Base-by-base conservation (phyloP, 2,329 filamentous ascomycete genomes). In the Phoma sp. region DNA sequence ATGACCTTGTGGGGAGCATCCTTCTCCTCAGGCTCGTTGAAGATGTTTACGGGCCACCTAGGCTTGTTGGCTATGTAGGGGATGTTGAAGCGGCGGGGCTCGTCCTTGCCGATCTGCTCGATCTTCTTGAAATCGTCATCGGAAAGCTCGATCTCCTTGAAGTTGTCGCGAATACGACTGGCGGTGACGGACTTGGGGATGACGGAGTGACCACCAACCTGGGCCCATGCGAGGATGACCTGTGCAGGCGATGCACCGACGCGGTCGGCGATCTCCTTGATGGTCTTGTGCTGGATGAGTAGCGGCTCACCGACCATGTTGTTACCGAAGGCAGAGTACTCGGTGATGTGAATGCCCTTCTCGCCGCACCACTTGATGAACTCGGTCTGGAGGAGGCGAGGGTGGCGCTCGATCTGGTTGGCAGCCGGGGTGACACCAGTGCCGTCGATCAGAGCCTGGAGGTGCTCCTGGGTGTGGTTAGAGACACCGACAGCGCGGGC, bases 181-280 rank as follows among this genome's bases (percentile, higher is more conserved):
- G 67, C 55, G 2, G 67, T 72, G 12, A 72, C 68, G 6, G 68
- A 71, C 64, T 72, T 72, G 50, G 70, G 70, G 33, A 72, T 72
- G 46, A 72, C 68, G 17, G 59, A 64, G 57, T 69, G 63, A 12
- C 69, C 69, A 19, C 67, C 66, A 82, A 96, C 91, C 17, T 91
- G 96, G 29, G 91, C 85, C 92, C 92, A 96, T 70, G 91, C 84
- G 67, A 96, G 84, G 60, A 96, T 83, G 39, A 96, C 82, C 81
- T 96, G 91, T 19, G 90, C 88, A 10, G 91, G 84, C 9, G 87
- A 85, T 25, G 88, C 83, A 9, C 85, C 81, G 12, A 85, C 82
- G 62, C 84, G 81, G 65, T 83, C 79, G 32, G 89, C 89, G 61
- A 54, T 88, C 87, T 68, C 86, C 83, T 75, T 89, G 80, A 83